Evolutionary conservation across 495 filamentous ascomycete species (phyloP).

Genomic region (Aspergillus sclerotiicarbonarius): DNA sequence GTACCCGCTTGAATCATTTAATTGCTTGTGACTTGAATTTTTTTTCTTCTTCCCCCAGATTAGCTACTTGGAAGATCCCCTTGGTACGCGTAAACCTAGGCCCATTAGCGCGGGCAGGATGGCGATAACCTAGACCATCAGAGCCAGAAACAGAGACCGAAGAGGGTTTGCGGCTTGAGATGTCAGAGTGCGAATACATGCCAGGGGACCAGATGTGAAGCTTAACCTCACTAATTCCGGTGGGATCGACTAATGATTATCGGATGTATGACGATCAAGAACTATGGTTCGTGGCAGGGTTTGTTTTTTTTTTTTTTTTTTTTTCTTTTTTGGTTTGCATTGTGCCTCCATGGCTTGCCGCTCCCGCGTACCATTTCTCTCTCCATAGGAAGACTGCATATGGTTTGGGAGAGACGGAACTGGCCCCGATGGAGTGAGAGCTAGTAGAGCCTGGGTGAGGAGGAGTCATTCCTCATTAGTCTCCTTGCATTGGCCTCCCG

Average conservation of each 20-base stretch:
- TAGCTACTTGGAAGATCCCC: slow-evolving; percentile 3
- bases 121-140: not conserved
- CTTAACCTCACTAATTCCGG: slow-evolving; percentile 4
- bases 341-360: not conserved
- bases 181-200: slow-evolving; percentile 2
- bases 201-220: slow-evolving; percentile 1
- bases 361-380: not conserved
- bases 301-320: slow-evolving; percentile 11
- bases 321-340: not conserved
- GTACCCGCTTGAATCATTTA: slow-evolving; percentile 2
- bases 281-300: slow-evolving; percentile 1
- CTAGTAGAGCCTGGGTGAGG: not conserved
- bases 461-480: not conserved
- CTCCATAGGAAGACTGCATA: not conserved
- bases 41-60: slow-evolving; percentile 5
- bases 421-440: not conserved
- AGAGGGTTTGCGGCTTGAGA: slow-evolving; percentile 6
- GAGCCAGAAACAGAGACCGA: not conserved
- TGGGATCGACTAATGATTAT: slow-evolving; percentile 3
- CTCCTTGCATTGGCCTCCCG: slow-evolving; percentile 5
- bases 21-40: not conserved
- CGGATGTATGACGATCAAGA: not conserved
- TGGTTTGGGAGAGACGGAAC: not conserved
- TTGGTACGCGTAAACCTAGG: slow-evolving; percentile 8
- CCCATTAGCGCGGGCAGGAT: not conserved